Evolutionary conservation across 1,284 basidiomycete genomes (phyloP).

Genomic region (Serendipita sp.): DNA sequence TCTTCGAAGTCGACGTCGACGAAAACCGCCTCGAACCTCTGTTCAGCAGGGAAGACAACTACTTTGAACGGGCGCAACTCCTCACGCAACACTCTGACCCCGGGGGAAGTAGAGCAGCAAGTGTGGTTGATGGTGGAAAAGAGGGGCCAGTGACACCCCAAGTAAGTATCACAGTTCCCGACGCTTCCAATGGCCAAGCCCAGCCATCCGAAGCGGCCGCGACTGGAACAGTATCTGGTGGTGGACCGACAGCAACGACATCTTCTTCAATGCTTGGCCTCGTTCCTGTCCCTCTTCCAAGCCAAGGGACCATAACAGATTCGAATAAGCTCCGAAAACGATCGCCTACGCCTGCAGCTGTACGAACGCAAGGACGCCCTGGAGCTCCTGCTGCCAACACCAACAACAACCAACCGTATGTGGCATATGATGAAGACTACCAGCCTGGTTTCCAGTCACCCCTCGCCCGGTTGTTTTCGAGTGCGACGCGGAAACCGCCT

Average conservation of each 20-base stretch:
- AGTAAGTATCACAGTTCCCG: not conserved
- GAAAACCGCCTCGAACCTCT: constrained; percentile 27
- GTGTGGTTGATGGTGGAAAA: constrained; percentile 9
- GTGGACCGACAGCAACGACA: too few species aligned
- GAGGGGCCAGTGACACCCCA: constrained; percentile 1
- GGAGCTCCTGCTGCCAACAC: not conserved
- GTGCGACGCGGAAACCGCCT: constrained; percentile 12
- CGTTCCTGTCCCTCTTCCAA: too few species aligned
- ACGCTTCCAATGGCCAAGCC: not conserved
- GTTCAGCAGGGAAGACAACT: constrained; percentile 36
- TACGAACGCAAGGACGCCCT: not conserved
- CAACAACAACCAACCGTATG: constrained; percentile 16
- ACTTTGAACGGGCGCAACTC: constrained; percentile 21
- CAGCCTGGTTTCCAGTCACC: constrained; percentile 6
- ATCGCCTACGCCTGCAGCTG: not conserved
- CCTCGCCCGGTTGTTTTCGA: constrained; percentile 35
- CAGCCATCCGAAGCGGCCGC: not conserved
- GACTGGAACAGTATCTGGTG: not conserved
- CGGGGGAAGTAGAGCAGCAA: constrained; percentile 1
- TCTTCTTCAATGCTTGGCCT: too few species aligned
- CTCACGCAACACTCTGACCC: constrained; percentile 7
- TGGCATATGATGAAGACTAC: constrained; percentile 13
- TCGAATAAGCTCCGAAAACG: not conserved
- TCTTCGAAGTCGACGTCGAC: constrained; percentile 54
- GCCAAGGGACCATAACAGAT: not conserved